phyloP scores from a whole-genome alignment of 495 filamentous ascomycete genomes.

The Penicillium macrosclerotiorum region DNA sequence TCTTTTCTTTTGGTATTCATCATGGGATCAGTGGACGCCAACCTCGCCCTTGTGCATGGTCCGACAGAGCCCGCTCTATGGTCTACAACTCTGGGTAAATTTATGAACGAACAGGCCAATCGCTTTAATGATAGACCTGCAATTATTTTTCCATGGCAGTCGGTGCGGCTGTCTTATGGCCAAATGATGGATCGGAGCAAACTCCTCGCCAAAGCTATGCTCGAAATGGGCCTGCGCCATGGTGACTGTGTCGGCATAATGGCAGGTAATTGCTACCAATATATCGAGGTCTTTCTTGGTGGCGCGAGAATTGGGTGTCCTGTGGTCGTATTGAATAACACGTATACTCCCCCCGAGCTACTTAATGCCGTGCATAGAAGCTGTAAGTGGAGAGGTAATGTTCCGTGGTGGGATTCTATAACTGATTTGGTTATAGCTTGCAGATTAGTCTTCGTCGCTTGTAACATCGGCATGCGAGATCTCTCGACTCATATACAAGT shows the following conservation, averaged over 20 bases:
- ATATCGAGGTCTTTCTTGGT: conserved; percentile 25
- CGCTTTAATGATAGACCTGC: conserved; percentile 6
- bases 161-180: conserved; percentile 16
- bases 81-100: conserved; percentile 11
- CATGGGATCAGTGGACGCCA: conserved; percentile 3
- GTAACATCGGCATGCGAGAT: conserved; percentile 9
- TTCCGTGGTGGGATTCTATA: not conserved
- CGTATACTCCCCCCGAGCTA: conserved; percentile 22
- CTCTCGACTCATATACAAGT: conserved; percentile 8
- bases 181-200: conserved; percentile 17
- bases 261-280: conserved; percentile 26
- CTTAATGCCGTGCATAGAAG: conserved; percentile 16
- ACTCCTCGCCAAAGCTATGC: conserved; percentile 16
- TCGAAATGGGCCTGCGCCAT: conserved; percentile 16
- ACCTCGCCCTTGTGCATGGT: conserved; percentile 17
- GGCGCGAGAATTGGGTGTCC: conserved; percentile 22
- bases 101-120: conserved; percentile 22
- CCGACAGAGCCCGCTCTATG: conserved; percentile 13
- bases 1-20: too few species aligned
- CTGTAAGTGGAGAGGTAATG: conserved; percentile 6
- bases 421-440: conserved; percentile 4
- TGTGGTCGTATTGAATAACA: conserved; percentile 27
- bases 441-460: conserved; percentile 17
- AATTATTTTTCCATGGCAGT: conserved; percentile 23
- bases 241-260: conserved; percentile 27